Evolutionary conservation across 1,284 basidiomycete genomes (phyloP).

Genomic region (Cryptococcus floricola): DNA sequence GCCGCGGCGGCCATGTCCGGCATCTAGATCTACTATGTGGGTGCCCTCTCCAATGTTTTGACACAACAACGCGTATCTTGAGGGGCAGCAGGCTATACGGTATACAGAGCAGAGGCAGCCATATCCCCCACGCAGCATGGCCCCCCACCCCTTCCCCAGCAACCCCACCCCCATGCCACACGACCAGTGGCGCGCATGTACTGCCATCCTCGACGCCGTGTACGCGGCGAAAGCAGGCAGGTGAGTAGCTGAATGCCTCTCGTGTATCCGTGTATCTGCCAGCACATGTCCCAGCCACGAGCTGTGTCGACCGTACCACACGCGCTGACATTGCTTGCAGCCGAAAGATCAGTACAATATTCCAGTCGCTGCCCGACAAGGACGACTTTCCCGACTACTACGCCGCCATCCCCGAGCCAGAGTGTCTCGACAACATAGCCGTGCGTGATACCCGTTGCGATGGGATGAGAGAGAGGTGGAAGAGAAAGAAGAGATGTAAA

Average conservation of each 20-base stretch:
- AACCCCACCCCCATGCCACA: slow-evolving; percentile 14
- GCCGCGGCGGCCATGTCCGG: neutral
- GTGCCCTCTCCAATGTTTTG: neutral
- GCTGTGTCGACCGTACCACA: neutral
- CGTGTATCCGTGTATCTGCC: neutral
- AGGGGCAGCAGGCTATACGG: too few relatives aligned
- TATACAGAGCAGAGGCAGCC: neutral
- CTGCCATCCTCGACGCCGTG: slow-evolving; percentile 38
- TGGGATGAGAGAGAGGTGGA: neutral
- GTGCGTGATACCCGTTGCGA: slow-evolving; percentile 23
- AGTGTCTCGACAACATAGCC: slow-evolving; percentile 42
- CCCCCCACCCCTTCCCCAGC: too few relatives aligned
- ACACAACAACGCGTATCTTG: too few relatives aligned
- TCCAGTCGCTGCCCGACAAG: slow-evolving; percentile 40
- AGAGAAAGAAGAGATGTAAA: neutral
- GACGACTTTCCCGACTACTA: slow-evolving; percentile 44
- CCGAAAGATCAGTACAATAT: slow-evolving; percentile 35
- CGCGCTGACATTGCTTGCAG: slow-evolving; percentile 12
- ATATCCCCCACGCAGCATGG: neutral
- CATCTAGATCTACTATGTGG: too few relatives aligned
- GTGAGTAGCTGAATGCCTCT: slow-evolving; percentile 22
- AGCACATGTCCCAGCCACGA: neutral
- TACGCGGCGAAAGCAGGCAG: slow-evolving; percentile 38
- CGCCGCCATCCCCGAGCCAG: slow-evolving; percentile 44
- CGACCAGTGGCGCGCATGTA: slow-evolving; percentile 36